Percentiles rank a stretch among this genome's conserved stretches.
Evolutionary conservation across 1,139 yeast genomes (phyloP).

Genomic region (Yarrowia galli): DNA sequence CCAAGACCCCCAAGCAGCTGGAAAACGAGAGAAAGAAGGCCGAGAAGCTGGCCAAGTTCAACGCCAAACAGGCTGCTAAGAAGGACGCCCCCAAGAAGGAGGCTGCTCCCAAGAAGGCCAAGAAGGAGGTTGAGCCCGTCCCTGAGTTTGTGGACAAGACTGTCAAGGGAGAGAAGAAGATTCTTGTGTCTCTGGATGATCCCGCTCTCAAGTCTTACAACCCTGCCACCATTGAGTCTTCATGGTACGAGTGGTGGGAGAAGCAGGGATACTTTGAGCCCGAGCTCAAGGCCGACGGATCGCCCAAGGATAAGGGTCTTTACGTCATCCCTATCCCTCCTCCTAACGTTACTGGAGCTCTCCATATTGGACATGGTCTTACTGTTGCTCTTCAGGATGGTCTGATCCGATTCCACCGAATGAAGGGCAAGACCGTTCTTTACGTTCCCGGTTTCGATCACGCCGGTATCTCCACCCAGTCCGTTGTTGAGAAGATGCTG

Average conservation of each 20-base stretch:
- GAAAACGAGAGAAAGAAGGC: constrained; percentile 97
- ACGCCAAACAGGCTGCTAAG: constrained; percentile 84
- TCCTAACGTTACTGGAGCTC: constrained; percentile 98
- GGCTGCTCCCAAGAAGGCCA: constrained; percentile 68
- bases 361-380: constrained; percentile 98
- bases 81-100: constrained; percentile 59
- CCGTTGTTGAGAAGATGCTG: constrained; percentile 95
- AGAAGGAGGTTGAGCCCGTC: constrained; percentile 72
- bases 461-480: constrained; percentile 99
- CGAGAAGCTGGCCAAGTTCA: constrained; percentile 92
- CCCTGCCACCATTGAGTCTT: constrained; percentile 91
- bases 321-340: constrained; percentile 98
- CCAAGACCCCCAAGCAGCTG: constrained; percentile 56
- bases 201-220: constrained; percentile 93
- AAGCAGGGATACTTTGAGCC: constrained; percentile 89
- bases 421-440: constrained; percentile 94
- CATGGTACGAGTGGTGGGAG: constrained; percentile 99
- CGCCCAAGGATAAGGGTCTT: constrained; percentile 77
- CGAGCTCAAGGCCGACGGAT: constrained; percentile 76
- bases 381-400: constrained; percentile 96
- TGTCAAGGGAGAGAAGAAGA: constrained; percentile 87
- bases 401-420: constrained; percentile 90
- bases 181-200: constrained; percentile 82
- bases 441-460: constrained; percentile 98
- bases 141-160: constrained; percentile 88